A percentile compares a stretch with the other conserved stretches of the same genome.
Evolutionary conservation across 2,329 filamentous ascomycete species (phyloP).

Genomic region (Alternaria sp.): DNA sequence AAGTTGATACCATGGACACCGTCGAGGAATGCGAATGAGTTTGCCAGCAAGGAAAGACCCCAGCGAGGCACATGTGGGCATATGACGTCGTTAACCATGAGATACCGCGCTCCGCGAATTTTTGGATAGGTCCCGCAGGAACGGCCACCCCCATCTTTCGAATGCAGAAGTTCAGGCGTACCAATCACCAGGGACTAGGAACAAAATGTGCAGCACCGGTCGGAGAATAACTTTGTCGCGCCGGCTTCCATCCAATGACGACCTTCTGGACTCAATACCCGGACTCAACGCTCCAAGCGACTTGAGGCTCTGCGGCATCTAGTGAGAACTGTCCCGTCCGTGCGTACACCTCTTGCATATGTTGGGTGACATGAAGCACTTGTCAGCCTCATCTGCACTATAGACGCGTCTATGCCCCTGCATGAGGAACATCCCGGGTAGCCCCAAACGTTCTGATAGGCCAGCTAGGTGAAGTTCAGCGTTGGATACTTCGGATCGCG

Average conservation of each 20-base stretch:
- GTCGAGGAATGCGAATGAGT: neutral
- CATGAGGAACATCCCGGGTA: neutral
- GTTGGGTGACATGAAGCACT: constrained; percentile 9
- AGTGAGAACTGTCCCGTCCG: neutral
- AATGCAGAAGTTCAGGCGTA: constrained; percentile 8
- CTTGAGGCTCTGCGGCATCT: constrained; percentile 18
- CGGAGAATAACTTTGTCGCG: neutral
- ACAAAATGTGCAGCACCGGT: neutral
- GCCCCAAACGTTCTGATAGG: neutral
- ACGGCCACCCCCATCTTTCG: neutral
- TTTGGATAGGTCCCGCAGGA: neutral
- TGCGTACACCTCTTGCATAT: constrained; percentile 7
- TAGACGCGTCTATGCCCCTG: constrained; percentile 9
- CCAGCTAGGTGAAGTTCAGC: neutral
- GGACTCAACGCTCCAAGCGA: constrained; percentile 3
- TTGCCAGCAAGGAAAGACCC: neutral
- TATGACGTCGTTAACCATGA: neutral
- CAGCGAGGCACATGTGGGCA: neutral
- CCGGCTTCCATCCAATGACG: constrained; percentile 1
- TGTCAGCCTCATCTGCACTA: constrained; percentile 10
- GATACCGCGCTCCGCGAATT: neutral
- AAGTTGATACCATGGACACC: neutral
- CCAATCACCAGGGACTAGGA: neutral
- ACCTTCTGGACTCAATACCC: neutral
- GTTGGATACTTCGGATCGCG: neutral